A percentile compares a stretch with the other conserved stretches of the same genome.
phyloP scores from a whole-genome alignment of 2,329 filamentous ascomycete genomes.

The Colletotrichum lindemuthianum region DNA sequence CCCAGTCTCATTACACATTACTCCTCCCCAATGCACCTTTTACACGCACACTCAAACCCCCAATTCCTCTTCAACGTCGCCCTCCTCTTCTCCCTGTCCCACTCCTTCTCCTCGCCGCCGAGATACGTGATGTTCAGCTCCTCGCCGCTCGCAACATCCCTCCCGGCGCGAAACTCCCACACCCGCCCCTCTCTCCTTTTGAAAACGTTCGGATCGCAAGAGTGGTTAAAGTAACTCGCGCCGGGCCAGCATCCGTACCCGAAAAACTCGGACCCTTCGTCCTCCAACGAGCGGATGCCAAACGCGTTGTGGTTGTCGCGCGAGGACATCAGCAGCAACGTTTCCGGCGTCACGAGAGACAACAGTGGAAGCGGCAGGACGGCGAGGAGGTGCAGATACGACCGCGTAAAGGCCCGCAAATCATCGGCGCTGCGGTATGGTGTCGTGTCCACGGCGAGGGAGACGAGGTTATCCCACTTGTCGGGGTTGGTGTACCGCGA shows the following conservation, averaged over 20 bases:
- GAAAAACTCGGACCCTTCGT: conserved; percentile 34
- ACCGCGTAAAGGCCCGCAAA: conserved; percentile 15
- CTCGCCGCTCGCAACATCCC: conserved; percentile 5
- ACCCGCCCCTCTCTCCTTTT: conserved; percentile 23
- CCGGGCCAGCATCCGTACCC: conserved; percentile 31
- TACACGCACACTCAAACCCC: conserved; percentile 31
- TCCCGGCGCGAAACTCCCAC: conserved; percentile 26
- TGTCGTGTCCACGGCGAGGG: conserved; percentile 23
- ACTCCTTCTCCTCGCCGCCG: conserved; percentile 22
- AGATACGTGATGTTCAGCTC: conserved; percentile 30
- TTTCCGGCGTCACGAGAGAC: conserved; percentile 19
- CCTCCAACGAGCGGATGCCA: conserved; percentile 30
- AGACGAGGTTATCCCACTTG: conserved; percentile 25
- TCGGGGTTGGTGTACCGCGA: conserved; percentile 3
- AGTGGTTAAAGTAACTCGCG: conserved; percentile 33
- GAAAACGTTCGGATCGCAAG: conserved; percentile 22
- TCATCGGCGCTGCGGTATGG: conserved; percentile 23
- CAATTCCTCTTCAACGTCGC: conserved; percentile 24
- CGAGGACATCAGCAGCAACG: conserved; percentile 19
- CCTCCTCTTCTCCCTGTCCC: conserved; percentile 18
- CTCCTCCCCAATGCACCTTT: conserved; percentile 12
- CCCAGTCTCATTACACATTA: background rate
- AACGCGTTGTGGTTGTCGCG: conserved; percentile 32
- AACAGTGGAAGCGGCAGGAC: conserved; percentile 12
- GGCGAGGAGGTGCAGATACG: conserved; percentile 33